A percentile compares a stretch with the other conserved stretches of the same genome.
phyloP scores from a whole-genome alignment of 2,329 filamentous ascomycete genomes.

The Aureobasidium subglaciale region DNA sequence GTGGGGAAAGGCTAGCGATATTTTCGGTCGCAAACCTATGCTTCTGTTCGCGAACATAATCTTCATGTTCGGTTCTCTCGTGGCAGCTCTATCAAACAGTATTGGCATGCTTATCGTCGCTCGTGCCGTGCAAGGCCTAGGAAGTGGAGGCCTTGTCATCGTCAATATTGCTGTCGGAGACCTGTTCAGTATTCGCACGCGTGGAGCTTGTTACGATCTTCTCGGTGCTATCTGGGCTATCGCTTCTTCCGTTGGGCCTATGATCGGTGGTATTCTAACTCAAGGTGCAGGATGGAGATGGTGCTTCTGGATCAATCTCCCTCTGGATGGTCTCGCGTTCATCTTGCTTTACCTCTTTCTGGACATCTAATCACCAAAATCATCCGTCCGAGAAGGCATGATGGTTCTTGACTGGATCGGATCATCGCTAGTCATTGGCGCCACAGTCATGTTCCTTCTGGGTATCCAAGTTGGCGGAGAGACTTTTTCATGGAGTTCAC shows the following conservation, averaged over 20 bases:
- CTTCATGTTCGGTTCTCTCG: not conserved
- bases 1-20: too few relatives aligned
- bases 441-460: constrained; percentile 77
- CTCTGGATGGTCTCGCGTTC: constrained; percentile 21
- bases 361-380: constrained; percentile 58
- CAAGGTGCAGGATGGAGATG: constrained; percentile 27
- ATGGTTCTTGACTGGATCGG: constrained; percentile 61
- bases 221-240: too few relatives aligned
- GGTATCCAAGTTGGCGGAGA: constrained; percentile 80
- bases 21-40: too few relatives aligned
- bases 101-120: too few relatives aligned
- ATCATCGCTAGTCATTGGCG: constrained; percentile 60
- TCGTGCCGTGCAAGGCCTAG: too few relatives aligned
- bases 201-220: too few relatives aligned
- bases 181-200: too few relatives aligned
- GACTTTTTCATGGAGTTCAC: constrained; percentile 64
- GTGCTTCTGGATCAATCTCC: constrained; percentile 33
- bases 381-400: constrained; percentile 54
- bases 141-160: too few relatives aligned
- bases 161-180: too few relatives aligned
- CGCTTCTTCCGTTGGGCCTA: too few relatives aligned
- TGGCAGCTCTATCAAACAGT: not conserved
- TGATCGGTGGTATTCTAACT: too few relatives aligned
- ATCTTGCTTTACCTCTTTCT: constrained; percentile 18
- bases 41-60: not conserved